These are phyloP conservation scores for Pseudocercospora fuligena DNA, from an alignment of 2,329 filamentous ascomycete species.

Conservation along the genomic window DNA sequence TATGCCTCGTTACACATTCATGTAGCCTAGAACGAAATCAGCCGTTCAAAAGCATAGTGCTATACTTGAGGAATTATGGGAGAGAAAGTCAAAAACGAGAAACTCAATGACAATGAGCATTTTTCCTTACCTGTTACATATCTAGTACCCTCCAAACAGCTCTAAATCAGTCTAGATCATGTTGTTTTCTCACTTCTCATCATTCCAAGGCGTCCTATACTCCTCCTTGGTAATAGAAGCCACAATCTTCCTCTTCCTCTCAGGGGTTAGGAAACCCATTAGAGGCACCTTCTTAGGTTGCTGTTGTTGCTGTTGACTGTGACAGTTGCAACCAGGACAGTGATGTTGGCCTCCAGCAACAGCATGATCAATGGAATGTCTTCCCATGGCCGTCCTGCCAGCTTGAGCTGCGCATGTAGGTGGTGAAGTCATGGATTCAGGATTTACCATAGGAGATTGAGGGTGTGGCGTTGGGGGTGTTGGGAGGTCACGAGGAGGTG, in stretches of 20 bases:
- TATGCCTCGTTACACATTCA: too few species aligned
- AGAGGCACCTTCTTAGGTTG: not conserved
- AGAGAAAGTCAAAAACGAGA: too few species aligned
- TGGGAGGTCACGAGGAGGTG: not conserved
- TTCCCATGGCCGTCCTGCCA: not conserved
- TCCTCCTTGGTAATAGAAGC: constrained; percentile 3
- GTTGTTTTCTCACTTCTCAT: not conserved
- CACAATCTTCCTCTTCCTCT: constrained; percentile 3
- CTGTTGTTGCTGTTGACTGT: not conserved
- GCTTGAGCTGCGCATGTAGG: not conserved
- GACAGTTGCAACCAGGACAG: constrained; percentile 1
- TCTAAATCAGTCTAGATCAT: too few species aligned
- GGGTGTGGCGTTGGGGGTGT: not conserved
- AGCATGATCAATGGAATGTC: not conserved
- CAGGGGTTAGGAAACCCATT: not conserved
- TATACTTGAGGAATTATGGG: too few species aligned
- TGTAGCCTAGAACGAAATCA: too few species aligned
- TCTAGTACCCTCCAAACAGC: too few species aligned
- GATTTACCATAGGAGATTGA: not conserved
- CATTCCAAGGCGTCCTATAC: not conserved
- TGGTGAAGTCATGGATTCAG: not conserved
- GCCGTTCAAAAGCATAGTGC: too few species aligned
- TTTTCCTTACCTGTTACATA: too few species aligned
- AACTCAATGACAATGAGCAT: too few species aligned
- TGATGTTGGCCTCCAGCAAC: not conserved